A percentile compares a stretch with the other conserved stretches of the same genome.
Evolutionary conservation across 2,329 filamentous ascomycete species (phyloP).

Genomic region (Ophiocordyceps polyrhachis-furcata): DNA sequence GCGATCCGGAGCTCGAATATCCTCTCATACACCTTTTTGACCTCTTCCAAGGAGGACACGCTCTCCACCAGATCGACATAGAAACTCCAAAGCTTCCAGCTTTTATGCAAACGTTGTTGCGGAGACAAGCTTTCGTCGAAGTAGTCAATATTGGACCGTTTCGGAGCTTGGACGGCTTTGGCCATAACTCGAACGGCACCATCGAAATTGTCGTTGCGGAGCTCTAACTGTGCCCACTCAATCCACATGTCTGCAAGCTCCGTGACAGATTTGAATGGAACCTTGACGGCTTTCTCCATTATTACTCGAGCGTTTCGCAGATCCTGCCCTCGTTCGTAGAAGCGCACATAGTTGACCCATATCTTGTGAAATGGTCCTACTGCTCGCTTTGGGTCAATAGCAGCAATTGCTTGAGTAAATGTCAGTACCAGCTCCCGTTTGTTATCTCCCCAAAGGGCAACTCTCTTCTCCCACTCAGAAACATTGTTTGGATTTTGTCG

Average conservation of each 20-base stretch:
- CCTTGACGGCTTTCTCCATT: slow-evolving; percentile 94
- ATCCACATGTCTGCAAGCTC: slow-evolving; percentile 98
- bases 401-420: slow-evolving; percentile 83
- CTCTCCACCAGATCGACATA: slow-evolving; percentile 97
- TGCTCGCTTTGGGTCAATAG: slow-evolving; percentile 86
- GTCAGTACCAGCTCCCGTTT: slow-evolving; percentile 80
- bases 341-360: slow-evolving; percentile 93
- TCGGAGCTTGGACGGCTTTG: slow-evolving; percentile 91
- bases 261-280: slow-evolving; percentile 92
- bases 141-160: slow-evolving; percentile 95
- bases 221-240: slow-evolving; percentile 96
- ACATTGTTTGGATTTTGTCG: slow-evolving; percentile 95
- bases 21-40: slow-evolving; percentile 82
- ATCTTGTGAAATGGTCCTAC: slow-evolving; percentile 85
- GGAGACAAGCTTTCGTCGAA: slow-evolving; percentile 89
- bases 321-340: slow-evolving; percentile 82
- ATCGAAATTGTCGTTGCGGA: slow-evolving; percentile 90
- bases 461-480: slow-evolving; percentile 89
- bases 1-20: slow-evolving; percentile 98
- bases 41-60: slow-evolving; percentile 78
- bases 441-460: slow-evolving; percentile 91
- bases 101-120: slow-evolving; percentile 95
- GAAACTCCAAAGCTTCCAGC: slow-evolving; percentile 99
- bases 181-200: slow-evolving; percentile 90
- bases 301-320: slow-evolving; percentile 73